Evolutionary conservation across 176 grass and related monocot species (phyloP), one percentile per base, ranked within the genome.

Genomic region (Zizania latifolia): DNA sequence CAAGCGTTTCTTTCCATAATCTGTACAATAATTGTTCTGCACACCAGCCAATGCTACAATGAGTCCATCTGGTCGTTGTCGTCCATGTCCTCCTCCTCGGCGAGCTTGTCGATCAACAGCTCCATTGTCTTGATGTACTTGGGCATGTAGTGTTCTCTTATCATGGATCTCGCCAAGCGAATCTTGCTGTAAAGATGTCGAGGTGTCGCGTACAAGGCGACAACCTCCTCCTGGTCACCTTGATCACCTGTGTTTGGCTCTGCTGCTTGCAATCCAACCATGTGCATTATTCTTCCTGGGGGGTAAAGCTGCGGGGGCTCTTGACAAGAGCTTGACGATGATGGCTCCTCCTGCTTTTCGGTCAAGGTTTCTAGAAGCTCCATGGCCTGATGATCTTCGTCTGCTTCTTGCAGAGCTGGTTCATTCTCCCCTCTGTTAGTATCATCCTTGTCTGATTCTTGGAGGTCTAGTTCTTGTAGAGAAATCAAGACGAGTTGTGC

Each of bases 121-220:
- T 92, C 87, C 77, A 99, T 84, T 75, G 87, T 92, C 66, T 58
- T 88, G 13, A 90, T 92, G 58, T 99, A 99, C 54, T 78, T 81
- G 32, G 89, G 89, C 96, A 99, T 99, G 80, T 99, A 99, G 76
- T 99, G 96, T 28, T 99, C 92, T 48, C 78, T 32, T 69, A 99
- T 79, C 92, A 99, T 99, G 58, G 82, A 84, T 70, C 85, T 76
- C 5, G 92, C 89, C 30, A 99, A 70, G 8, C 92, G 81, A 67
- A 99, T 90, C 80, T 95, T 95, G 35, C 92, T 74, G 62, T 99
- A 99, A 70, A 95, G 45, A 54, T 95, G 73, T 23, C 89, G 80
- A 45, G 92, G 89, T 62, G 92, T 92, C 77, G 86, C 82, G 46
- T 99, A 99, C 40, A 99, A 72, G 27, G 88, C 34, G 51, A 90